Base-by-base conservation (phyloP, 2,329 filamentous ascomycete species). In the Pestalotiopsis sp. region DNA sequence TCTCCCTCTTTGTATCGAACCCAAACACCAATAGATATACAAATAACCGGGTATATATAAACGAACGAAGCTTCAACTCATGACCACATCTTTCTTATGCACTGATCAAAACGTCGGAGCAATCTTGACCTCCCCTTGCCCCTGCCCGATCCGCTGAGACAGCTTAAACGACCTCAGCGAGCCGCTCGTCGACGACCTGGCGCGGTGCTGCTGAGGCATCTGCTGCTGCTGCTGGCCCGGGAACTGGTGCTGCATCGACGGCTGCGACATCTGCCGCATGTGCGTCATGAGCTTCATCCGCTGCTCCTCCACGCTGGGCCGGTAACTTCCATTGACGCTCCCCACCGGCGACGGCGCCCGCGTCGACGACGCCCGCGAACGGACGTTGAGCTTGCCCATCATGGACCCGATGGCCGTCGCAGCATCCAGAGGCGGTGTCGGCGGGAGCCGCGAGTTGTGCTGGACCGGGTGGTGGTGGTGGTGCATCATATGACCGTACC, bases 301-400 rank as follows among this genome's bases (percentile, higher is more conserved):
- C n/a, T 49, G 64, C 71, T 72, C 66, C 68, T 70, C 36, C 74
- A 74, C 27, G 68, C 39, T 73, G 71, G 4, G 71, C 69, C 39
- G 23, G 31, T 49, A 45, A 9, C 25, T 13, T 17, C 49, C 23
- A 12, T 27, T 66, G 45, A 58, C 17, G 23, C 14, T 59, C 7
- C 31, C 31, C 20, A 36, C 64, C 13, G 70, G 70, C 66, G 74
- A 71, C 12, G 72, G 70, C 3, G 73, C 69, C 52, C 58, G 70
- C 52, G 70, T 72, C 17, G 69, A 64, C 17, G 69, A 62, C 7
- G 70, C 72, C 61, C 76, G 72, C 7, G 76, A 75, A n/a, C 78
- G 75, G 1, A 77, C 73, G 57, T 81, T 78, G 13, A 81, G 66
- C 56, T 77, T 78, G 68, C 74, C 73, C 72, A 79, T 77, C 75